Conservation (phyloP, 2,329 filamentous ascomycete species). For the Aspergillus arachidicola region DNA sequence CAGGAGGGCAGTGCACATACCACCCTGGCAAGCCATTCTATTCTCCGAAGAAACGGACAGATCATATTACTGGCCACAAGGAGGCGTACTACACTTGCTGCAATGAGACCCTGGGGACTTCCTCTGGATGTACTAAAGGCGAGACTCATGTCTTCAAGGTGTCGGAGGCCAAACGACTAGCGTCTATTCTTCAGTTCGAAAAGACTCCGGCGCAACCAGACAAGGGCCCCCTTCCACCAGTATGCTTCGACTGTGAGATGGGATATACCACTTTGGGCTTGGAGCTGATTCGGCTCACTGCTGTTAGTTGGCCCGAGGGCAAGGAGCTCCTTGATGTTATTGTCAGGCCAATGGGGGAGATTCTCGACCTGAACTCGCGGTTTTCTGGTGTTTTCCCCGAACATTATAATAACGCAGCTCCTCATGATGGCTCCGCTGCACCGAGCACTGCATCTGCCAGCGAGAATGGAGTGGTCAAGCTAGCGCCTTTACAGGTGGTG, state of each 20-base stretch:
- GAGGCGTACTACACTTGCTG: slow-evolving; percentile 78
- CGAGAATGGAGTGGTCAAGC: slow-evolving; percentile 23
- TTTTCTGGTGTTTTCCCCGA: slow-evolving; percentile 85
- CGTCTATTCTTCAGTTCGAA: slow-evolving; percentile 76
- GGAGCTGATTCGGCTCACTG: slow-evolving; percentile 87
- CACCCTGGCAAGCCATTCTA: slow-evolving; percentile 75
- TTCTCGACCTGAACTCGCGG: slow-evolving; percentile 87
- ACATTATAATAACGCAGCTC: slow-evolving; percentile 70
- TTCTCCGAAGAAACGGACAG: slow-evolving; percentile 56
- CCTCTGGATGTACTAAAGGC: slow-evolving; percentile 70
- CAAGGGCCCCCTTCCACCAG: slow-evolving; percentile 45
- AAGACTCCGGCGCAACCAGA: slow-evolving; percentile 62
- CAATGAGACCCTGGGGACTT: slow-evolving; percentile 70
- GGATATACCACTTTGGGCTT: slow-evolving; percentile 86
- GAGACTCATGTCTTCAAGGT: slow-evolving; percentile 87
- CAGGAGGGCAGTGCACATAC: slow-evolving; percentile 75
- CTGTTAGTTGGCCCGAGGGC: slow-evolving; percentile 81
- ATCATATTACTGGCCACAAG: slow-evolving; percentile 58
- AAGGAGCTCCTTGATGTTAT: slow-evolving; percentile 78
- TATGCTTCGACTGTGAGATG: slow-evolving; percentile 97
- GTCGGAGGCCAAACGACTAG: slow-evolving; percentile 73
- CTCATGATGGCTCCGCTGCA: slow-evolving; percentile 47
- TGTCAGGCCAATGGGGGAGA: slow-evolving; percentile 78
- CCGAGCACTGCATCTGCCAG: slow-evolving; percentile 24
- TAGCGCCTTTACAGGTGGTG: slow-evolving; percentile 69